Evolutionary conservation across 352 stramenopile species (phyloP).

Genomic region (Globisporangium acanthophoron): DNA sequence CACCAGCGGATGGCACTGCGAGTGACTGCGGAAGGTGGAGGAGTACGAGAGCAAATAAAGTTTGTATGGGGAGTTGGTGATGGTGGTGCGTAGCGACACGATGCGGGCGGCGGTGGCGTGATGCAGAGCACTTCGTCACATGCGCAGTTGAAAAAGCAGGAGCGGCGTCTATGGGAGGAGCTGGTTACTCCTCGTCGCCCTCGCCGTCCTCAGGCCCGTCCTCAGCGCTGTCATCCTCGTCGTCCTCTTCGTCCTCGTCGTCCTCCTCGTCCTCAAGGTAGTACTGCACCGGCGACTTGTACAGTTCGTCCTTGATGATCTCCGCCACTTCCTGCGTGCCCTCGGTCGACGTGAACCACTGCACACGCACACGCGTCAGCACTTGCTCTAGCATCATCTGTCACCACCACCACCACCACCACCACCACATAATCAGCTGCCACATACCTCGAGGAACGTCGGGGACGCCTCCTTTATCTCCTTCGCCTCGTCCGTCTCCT

Average conservation of each 20-base stretch:
- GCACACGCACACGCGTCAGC: constrained; percentile 7
- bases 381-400: neutral
- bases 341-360: constrained; percentile 59
- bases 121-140: too few species aligned
- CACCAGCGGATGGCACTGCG: neutral
- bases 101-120: neutral
- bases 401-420: neutral
- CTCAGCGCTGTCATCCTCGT: constrained; percentile 21
- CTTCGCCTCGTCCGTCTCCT: constrained; percentile 48
- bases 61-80: neutral
- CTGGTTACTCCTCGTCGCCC: constrained; percentile 17
- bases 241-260: constrained; percentile 22
- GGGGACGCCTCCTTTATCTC: constrained; percentile 32
- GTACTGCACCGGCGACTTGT: constrained; percentile 64
- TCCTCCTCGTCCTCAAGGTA: constrained; percentile 44
- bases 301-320: constrained; percentile 79
- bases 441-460: constrained; percentile 46
- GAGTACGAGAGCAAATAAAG: neutral
- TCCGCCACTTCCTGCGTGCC: constrained; percentile 56
- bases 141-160: too few species aligned
- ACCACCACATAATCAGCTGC: neutral
- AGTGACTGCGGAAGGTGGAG: neutral
- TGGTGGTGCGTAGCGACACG: neutral
- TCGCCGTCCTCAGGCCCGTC: constrained; percentile 13
- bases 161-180: neutral